These are phyloP conservation scores for Aspergillus latus DNA, from an alignment of 2,329 filamentous ascomycete genomes.

Conservation along the genomic window DNA sequence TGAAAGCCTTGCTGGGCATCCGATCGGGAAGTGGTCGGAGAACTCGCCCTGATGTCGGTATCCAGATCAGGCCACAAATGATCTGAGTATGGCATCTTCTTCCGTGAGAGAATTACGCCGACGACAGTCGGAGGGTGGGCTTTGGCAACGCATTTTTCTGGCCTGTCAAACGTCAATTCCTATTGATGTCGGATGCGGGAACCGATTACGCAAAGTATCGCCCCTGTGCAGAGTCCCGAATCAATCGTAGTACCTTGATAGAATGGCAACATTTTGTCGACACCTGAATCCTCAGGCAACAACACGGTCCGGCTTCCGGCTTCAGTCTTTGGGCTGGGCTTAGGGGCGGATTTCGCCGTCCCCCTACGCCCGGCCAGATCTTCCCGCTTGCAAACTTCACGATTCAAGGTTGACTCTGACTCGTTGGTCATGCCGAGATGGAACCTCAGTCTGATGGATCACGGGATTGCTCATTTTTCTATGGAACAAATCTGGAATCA, in stretches of 20 bases:
- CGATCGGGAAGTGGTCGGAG: conserved; percentile 2
- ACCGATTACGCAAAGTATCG: background rate
- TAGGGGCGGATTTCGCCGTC: conserved; percentile 14
- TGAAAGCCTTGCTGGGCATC: background rate
- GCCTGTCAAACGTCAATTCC: background rate
- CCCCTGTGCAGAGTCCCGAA: no score
- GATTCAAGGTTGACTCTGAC: background rate
- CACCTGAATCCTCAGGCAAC: background rate
- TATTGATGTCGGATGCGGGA: background rate
- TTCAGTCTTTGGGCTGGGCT: background rate
- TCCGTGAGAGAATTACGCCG: background rate
- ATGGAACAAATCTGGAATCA: conserved; percentile 4
- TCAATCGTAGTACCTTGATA: background rate
- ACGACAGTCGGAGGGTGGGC: background rate
- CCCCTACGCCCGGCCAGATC: background rate
- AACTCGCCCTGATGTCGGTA: background rate
- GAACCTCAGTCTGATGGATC: background rate
- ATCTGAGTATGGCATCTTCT: background rate
- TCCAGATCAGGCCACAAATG: background rate
- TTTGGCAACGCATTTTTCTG: background rate
- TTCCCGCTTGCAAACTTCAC: conserved; percentile 2
- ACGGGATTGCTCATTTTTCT: background rate
- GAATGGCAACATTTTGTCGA: background rate
- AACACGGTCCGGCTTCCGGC: background rate
- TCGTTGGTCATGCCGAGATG: conserved; percentile 2